phyloP scores from a whole-genome alignment of 345 rosid species.

The Populus tremula region DNA sequence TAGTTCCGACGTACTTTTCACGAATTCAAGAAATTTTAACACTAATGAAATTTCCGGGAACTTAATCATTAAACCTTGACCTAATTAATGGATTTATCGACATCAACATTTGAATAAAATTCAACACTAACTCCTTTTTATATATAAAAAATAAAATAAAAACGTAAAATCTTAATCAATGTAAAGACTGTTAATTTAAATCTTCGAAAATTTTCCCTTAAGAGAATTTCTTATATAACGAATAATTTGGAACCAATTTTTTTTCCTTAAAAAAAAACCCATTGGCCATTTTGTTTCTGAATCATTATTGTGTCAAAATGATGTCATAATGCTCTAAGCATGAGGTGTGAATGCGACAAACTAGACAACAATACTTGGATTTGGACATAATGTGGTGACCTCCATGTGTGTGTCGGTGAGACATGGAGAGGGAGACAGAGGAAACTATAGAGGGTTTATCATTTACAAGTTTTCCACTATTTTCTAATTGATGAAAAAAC shows the following conservation, averaged over 20 bases:
- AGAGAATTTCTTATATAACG: too few relatives aligned
- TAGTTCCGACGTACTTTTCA: background rate
- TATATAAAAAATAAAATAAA: too few relatives aligned
- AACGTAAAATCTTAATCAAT: background rate
- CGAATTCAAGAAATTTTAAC: background rate
- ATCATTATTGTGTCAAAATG: conserved; percentile 16
- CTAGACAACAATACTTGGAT: background rate
- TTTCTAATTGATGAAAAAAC: too few relatives aligned
- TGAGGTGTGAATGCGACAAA: conserved; percentile 34
- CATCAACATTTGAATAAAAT: too few relatives aligned
- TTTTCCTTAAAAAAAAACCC: background rate
- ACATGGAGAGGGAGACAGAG: background rate
- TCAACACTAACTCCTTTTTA: background rate
- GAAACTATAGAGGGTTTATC: conserved; percentile 12
- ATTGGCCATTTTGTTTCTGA: background rate
- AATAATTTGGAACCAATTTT: too few relatives aligned
- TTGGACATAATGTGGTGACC: conserved; percentile 18
- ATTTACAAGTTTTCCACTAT: too few relatives aligned
- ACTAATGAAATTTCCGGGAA: background rate
- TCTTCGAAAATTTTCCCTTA: too few relatives aligned
- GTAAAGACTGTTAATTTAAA: background rate
- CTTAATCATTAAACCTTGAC: too few relatives aligned
- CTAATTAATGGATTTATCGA: too few relatives aligned
- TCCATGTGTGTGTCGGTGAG: conserved; percentile 1
- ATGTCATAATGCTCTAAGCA: conserved; percentile 36